Evolutionary conservation across 2,329 filamentous ascomycete genomes (phyloP), one percentile per base, ranked within the genome.

Genomic region (Pyricularia pennisetigena): DNA sequence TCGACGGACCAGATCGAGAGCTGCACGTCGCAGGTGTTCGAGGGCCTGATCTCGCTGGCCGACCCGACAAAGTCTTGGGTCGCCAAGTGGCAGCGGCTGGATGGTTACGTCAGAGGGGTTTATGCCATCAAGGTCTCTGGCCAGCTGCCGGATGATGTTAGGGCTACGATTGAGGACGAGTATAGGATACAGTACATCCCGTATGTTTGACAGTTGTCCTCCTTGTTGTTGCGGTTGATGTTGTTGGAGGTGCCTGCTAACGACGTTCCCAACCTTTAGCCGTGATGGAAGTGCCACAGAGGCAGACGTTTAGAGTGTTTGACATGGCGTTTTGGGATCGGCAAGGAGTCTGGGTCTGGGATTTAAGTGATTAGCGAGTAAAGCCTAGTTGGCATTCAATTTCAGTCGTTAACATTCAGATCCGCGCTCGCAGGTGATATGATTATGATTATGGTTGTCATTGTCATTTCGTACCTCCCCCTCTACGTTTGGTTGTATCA

Each of bases 91-190:
- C 93, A 98, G 83, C 87, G 95, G 9, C 81, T 99, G 69, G 92
- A 97, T 77, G 88, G 87, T 68, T 98, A 97, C 78, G 90, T 95
- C 67, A 86, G 88, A 20, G 95, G 95, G 68, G 89, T 96, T 69
- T 99, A 99, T 80, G 95, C 95, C 23, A 91, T 93, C 68, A 97
- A 98, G 81, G 95, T 99, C 28, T 93, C 91, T 35, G 95, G 95
- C 23, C 88, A 92, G 76, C 79, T 90, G 69, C 88, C 88, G 5
- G 88, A 90, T 71, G 88, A 91, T 70, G 82, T 90, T 59, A 80
- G 86, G 64, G 80, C 82, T 26, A 80, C 82, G 63, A 79, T 90
- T 69, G 85, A 89, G 75, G 86, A 89, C 68, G 87, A 90, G 74
- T 85, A 85, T 70, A 81, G 87, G 74, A 81, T 89, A 77, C 82